Base-by-base conservation (phyloP, 352 stramenopile species). In the Pythium guiyangense region DNA sequence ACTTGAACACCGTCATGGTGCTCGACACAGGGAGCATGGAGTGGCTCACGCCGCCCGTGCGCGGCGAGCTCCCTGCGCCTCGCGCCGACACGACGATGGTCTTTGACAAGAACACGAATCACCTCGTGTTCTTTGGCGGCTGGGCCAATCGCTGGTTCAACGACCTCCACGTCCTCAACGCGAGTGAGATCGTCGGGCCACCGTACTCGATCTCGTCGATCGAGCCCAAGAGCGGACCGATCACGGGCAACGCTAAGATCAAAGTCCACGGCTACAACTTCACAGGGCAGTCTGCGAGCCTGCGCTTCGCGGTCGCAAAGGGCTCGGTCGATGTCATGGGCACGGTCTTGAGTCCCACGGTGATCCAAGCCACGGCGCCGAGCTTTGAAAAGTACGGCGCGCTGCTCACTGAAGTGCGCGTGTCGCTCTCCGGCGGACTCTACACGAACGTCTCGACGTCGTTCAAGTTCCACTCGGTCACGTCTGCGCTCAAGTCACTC, bases 91-190 rank as follows among this genome's bases (percentile, higher is more conserved):
- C 94, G 20, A 80, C 86, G 17, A 96, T 98, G 66, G 88, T 95
- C 5, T 98, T 98, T 63, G 96, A 98, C 63, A 73, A 77, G 44
- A 83, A 79, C 34, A 87, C 80, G 31, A 97, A 95, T 46, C 72
- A 87, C 64, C 72, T 99, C 57, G 74, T 98, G 37, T 78, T 99
- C 52, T 99, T 98, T 57, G 96, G 96, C 27, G 96, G 96, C 34
- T 99, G 96, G 96, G 93, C 92, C 4, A 98, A 98, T 54, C 86
- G 86, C 44, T 99, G 96, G 96, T 96, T 96, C 59, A 91, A 94
- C 54, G 88, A 98, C 46, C 73, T 97, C 20, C 79, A 92, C 57
- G 75, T 97, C 0, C 96, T 98, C 26, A 95, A 98, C 47, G 96
- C 97, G 18, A 90, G 73, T 44, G 91, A 97, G 62, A 95, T 99